Percentiles rank a stretch among this genome's conserved stretches.
These are phyloP conservation scores for Aspergillus arachidicola DNA, from an alignment of 2,329 filamentous ascomycete species.

Conservation along the genomic window DNA sequence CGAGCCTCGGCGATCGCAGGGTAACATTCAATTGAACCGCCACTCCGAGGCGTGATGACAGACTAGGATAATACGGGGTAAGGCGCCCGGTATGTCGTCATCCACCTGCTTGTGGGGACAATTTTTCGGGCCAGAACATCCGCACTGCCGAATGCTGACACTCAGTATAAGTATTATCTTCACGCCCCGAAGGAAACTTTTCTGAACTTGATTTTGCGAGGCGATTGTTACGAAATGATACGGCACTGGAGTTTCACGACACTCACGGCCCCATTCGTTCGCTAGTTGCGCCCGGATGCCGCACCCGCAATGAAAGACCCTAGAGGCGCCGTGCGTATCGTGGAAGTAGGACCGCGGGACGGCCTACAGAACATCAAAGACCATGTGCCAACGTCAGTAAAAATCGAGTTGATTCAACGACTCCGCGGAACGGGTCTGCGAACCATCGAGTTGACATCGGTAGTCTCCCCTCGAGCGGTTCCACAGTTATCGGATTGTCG, in stretches of 20 bases:
- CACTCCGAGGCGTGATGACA: background rate
- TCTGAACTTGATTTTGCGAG: background rate
- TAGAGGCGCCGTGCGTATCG: constrained; percentile 55
- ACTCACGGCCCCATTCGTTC: background rate
- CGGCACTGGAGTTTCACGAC: background rate
- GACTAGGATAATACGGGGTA: background rate
- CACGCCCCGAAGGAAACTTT: background rate
- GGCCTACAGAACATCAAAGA: constrained; percentile 85
- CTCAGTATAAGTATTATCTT: background rate
- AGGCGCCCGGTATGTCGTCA: background rate
- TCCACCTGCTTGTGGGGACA: background rate
- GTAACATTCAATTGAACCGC: background rate
- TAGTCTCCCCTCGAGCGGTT: constrained; percentile 82
- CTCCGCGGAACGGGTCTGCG: constrained; percentile 69
- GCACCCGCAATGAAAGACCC: constrained; percentile 10
- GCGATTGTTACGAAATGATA: background rate
- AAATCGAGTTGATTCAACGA: constrained; percentile 73
- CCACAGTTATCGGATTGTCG: constrained; percentile 64
- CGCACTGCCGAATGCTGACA: background rate
- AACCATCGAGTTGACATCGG: constrained; percentile 79
- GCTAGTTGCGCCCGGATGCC: background rate
- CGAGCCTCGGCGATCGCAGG: background rate
- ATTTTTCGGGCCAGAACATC: background rate
- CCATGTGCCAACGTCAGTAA: constrained; percentile 69
- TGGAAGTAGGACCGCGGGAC: constrained; percentile 83